Evolutionary conservation across 371 early-diverging fungal genomes (phyloP), one percentile per base, ranked within the genome.

Genomic region (Quaeritorhiza haematococci): DNA sequence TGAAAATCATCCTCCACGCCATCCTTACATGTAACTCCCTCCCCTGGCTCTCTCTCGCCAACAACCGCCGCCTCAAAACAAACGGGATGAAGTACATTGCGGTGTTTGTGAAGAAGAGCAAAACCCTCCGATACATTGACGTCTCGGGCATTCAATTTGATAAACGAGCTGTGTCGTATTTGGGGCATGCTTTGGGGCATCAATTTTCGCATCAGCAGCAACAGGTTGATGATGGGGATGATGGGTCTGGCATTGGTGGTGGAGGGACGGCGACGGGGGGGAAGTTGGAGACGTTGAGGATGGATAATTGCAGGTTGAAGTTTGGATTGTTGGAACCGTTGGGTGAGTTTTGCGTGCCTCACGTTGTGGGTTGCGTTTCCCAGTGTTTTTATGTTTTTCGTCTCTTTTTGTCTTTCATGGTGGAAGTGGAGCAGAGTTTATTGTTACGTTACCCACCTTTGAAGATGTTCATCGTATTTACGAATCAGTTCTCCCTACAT

Each of bases 61-160:
- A 79, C 34, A 85, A 85, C 56, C 73, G 72, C 48, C 77, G 75
- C 42, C 60, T 87, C 27, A 79, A 76, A 23, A 55, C 67, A 0
- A 57, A 60, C 19, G 87, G 83, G 2, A 77, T 84, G 62, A 84
- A 84, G 49, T 87, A 85, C 61, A 71, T 85, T 56, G 79, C 84
- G 0, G 73, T 85, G 17, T 85, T 78, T 63, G 69, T 83, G 8
- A 83, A 83, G 69, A 83, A 78, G 68, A 75, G 73, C 23, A 72
- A 58, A 24, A 43, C 72, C 5, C 65, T 79, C 30, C 58, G 65
- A 56, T 59, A 66, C 33, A 52, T 82, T 26, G 77, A 82, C 44
- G 42, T 82, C 1, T 78, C 81, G 0, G 74, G 76, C 10, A 66
- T 71, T 26, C 44, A 66, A 2, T 59, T 80, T 19, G 86, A 88